Evolutionary conservation across 2,329 filamentous ascomycete genomes (phyloP).

Genomic region (Aureobasidium vineae): DNA sequence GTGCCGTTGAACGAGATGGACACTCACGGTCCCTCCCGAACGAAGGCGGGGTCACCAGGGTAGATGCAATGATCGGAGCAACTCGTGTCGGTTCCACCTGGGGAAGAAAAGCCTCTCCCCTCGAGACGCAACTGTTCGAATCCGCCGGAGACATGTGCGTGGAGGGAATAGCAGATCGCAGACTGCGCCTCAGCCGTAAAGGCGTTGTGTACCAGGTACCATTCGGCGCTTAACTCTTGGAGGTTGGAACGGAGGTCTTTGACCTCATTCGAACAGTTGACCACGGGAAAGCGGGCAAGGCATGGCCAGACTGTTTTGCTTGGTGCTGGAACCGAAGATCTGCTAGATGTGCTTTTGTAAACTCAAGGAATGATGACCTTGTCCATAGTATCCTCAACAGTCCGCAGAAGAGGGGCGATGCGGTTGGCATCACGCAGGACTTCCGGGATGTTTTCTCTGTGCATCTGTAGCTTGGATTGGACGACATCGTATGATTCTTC

Average conservation of each 20-base stretch:
- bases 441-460: constrained; percentile 71
- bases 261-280: not conserved
- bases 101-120: not conserved
- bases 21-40: constrained; percentile 1
- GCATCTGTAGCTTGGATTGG: constrained; percentile 55
- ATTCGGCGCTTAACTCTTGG: not conserved
- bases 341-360: not conserved
- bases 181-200: constrained; percentile 9
- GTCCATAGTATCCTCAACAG: constrained; percentile 69
- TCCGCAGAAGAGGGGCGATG: constrained; percentile 65
- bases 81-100: not conserved
- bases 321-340: not conserved
- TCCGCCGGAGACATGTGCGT: constrained; percentile 1
- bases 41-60: not conserved
- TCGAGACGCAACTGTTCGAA: not conserved
- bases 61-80: not conserved
- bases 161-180: not conserved
- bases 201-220: constrained; percentile 4
- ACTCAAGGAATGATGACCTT: constrained; percentile 24
- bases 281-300: not conserved
- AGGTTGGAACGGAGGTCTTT: not conserved
- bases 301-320: constrained; percentile 1
- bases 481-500: constrained; percentile 79
- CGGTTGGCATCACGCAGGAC: constrained; percentile 77
- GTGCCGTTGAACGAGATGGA: not conserved